Evolutionary conservation across 208 protist species (phyloP).

Genomic region (Leptomonas pyrrhocoris): DNA sequence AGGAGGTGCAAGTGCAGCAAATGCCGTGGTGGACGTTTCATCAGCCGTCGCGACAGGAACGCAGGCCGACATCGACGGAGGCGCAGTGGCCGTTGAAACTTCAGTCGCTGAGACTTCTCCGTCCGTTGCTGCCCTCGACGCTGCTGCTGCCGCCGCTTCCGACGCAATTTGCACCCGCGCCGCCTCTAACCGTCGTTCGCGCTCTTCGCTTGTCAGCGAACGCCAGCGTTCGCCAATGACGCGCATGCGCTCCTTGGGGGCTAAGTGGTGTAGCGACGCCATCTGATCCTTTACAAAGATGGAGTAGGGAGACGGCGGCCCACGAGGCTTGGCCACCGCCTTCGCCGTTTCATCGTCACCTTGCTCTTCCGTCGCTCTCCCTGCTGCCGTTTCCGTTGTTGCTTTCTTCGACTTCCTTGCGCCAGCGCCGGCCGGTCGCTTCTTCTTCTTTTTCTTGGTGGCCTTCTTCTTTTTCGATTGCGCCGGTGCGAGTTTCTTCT

Average conservation of each 20-base stretch:
- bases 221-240: conserved; percentile 63
- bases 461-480: conserved; percentile 12
- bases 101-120: neutral
- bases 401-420: conserved; percentile 2
- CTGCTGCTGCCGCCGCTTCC: neutral
- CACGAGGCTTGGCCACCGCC: conserved; percentile 5
- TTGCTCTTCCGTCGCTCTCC: neutral
- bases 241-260: conserved; percentile 57
- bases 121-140: neutral
- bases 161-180: conserved; percentile 6
- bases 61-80: too few relatives aligned
- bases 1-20: too few relatives aligned
- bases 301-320: conserved; percentile 40
- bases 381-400: neutral
- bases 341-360: conserved; percentile 9
- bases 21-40: too few relatives aligned
- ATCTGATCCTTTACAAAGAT: conserved; percentile 82
- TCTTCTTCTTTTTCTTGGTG: conserved; percentile 24
- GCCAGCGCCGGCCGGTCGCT: conserved; percentile 9
- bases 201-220: conserved; percentile 36
- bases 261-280: conserved; percentile 46
- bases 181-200: conserved; percentile 18
- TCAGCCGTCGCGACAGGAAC: too few relatives aligned
- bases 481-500: conserved; percentile 10
- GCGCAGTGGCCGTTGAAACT: too few relatives aligned